A percentile compares a stretch with the other conserved stretches of the same genome.
Evolutionary conservation across 2,329 filamentous ascomycete genomes (phyloP).

Genomic region (Scedosporium minutisporum): DNA sequence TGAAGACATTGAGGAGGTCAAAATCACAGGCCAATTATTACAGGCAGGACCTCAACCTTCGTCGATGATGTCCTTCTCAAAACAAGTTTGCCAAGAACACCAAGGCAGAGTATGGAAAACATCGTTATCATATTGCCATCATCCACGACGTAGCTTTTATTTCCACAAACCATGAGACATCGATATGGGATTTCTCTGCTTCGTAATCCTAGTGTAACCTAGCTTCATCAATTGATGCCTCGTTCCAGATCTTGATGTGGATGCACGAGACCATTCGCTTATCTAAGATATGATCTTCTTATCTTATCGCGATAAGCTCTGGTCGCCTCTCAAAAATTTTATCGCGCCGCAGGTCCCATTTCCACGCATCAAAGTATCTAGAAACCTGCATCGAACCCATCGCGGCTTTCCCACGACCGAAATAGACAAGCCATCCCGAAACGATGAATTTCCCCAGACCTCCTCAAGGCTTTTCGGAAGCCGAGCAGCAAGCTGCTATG

Average conservation of each 20-base stretch:
- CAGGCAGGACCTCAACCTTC: too few relatives aligned
- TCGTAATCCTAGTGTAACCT: too few relatives aligned
- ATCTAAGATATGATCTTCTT: not conserved
- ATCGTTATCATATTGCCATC: not conserved
- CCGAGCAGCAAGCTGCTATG: conserved; percentile 12
- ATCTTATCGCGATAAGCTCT: not conserved
- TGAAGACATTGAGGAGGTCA: too few relatives aligned
- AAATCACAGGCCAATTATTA: too few relatives aligned
- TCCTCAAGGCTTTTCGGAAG: not conserved
- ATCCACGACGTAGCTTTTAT: too few relatives aligned
- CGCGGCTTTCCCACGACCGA: not conserved
- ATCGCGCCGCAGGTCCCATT: not conserved
- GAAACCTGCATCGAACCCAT: not conserved
- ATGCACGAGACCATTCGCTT: not conserved
- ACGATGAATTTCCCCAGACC: conserved; percentile 5
- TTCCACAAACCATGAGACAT: too few relatives aligned
- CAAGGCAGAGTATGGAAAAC: not conserved
- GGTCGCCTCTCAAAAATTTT: not conserved
- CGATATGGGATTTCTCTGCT: too few relatives aligned
- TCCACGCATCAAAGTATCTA: not conserved
- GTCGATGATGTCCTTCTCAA: too few relatives aligned
- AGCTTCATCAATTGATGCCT: too few relatives aligned
- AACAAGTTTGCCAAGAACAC: too few relatives aligned
- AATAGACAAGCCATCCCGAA: not conserved
- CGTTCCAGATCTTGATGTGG: not conserved